Base-by-base conservation (phyloP, 1,139 yeast species). In the Suhomyces yuchorum region DNA sequence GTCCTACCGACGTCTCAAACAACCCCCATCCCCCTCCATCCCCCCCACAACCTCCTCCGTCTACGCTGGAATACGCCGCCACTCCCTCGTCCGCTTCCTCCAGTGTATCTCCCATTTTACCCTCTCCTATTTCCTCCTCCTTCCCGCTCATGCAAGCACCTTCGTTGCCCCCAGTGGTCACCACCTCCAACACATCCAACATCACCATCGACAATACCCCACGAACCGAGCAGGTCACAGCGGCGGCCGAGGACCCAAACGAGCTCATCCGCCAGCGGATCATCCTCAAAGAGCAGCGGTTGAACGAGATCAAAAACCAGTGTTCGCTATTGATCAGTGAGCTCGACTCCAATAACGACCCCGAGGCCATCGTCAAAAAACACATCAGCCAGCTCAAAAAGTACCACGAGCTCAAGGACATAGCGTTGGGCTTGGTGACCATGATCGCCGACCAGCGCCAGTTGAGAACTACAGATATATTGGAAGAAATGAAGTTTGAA, bases 401-500 rank as follows among this genome's bases (percentile, higher is more conserved):
- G 50, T 80, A 80, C 59, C 74, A 79, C 53, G 83, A 78, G 48
- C 61, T 79, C 44, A 73, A 75, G 51, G 84, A 78, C 55, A 69
- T 75, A 15, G 82, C 83, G 1, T 60, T 78, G 53, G 76, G 75
- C 3, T 60, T 80, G 50, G 73, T 80, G 22, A 69, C 77, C 30
- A 66, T 77, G 70, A 78, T 80, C 43, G 82, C 83, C 2, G 80
- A 77, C 50, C 79, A 75, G 51, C 66, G 78, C 46, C 65, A 72
- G 42, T 62, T 75, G 18, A 63, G 73, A 44, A 67, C 77, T 17
- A 61, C 68, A 9, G 78, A 75, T 47, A 70, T 78, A 19, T 58
- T 79, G 49, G 66, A 68, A 48, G 71, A 68, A 42, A 66, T 67
- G 70, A 61, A 59, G 43, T 52, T 62, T 20, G 66, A 65, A 35